Conservation (phyloP, 345 rosid species). For the Firmiana major region DNA sequence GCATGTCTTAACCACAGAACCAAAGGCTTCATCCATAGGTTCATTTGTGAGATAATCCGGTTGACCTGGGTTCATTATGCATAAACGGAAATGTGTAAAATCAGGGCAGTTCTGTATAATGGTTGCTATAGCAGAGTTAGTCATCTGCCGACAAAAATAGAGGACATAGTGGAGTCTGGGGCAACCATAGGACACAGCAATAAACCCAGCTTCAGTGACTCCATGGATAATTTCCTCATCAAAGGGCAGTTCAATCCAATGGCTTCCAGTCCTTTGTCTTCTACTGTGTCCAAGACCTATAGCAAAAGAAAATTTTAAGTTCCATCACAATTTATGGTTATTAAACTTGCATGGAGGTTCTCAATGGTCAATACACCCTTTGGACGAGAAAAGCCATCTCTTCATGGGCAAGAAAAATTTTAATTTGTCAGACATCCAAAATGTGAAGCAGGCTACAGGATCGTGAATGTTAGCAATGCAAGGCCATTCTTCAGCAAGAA, state of each 20-base stretch:
- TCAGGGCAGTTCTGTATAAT: conserved; percentile 64
- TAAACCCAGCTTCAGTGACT: conserved; percentile 59
- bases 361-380: background rate
- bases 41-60: conserved; percentile 58
- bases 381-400: background rate
- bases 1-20: conserved; percentile 65
- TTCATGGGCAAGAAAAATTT: background rate
- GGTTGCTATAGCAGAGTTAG: conserved; percentile 65
- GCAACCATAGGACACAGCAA: conserved; percentile 61
- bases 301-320: conserved; percentile 11
- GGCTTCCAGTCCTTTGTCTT: conserved; percentile 63
- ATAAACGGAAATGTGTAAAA: conserved; percentile 68
- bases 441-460: background rate
- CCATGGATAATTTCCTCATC: conserved; percentile 42
- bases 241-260: conserved; percentile 49
- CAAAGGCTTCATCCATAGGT: conserved; percentile 75
- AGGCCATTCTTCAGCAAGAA: background rate
- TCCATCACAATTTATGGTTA: background rate
- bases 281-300: conserved; percentile 66
- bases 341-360: background rate
- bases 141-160: conserved; percentile 68
- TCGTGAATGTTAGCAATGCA: background rate
- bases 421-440: background rate
- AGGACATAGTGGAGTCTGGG: conserved; percentile 59
- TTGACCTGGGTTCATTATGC: conserved; percentile 67